Percentiles rank a stretch among this genome's conserved stretches.
These are phyloP conservation scores for Dianthus caryophyllus DNA, from an alignment of 148 eudicot genomes.

Conservation along the genomic window DNA sequence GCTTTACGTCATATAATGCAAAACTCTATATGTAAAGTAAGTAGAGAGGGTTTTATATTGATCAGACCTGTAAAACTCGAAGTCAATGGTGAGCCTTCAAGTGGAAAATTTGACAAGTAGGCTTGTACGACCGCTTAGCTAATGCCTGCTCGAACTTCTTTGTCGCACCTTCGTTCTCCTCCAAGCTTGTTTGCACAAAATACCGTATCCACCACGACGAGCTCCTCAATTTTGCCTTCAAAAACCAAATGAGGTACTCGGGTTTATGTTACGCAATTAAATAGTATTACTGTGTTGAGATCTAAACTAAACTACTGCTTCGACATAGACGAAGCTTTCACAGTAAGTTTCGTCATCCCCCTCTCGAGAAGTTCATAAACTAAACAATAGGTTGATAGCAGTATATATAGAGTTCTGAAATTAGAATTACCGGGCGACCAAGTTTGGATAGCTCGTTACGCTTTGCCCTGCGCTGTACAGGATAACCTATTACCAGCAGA, in stretches of 20 bases:
- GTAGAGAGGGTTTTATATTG: background rate
- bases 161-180: slow-evolving; percentile 39
- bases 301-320: background rate
- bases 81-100: slow-evolving; percentile 32
- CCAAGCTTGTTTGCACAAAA: slow-evolving; percentile 42
- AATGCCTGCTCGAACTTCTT: slow-evolving; percentile 41
- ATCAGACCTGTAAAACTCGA: background rate
- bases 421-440: slow-evolving; percentile 42
- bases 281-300: background rate
- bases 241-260: background rate
- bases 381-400: background rate
- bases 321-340: background rate
- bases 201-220: slow-evolving; percentile 42
- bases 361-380: too few relatives aligned
- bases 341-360: too few relatives aligned
- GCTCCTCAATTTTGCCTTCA: slow-evolving; percentile 41
- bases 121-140: slow-evolving; percentile 30
- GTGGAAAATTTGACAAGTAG: slow-evolving; percentile 42
- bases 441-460: slow-evolving; percentile 39
- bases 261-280: background rate
- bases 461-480: slow-evolving; percentile 40
- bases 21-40: slow-evolving; percentile 9
- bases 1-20: background rate
- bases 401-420: background rate
- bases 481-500: slow-evolving; percentile 32